Evolutionary conservation across 371 early-diverging fungal species (phyloP).

Genomic region (Mortierella sp.): DNA sequence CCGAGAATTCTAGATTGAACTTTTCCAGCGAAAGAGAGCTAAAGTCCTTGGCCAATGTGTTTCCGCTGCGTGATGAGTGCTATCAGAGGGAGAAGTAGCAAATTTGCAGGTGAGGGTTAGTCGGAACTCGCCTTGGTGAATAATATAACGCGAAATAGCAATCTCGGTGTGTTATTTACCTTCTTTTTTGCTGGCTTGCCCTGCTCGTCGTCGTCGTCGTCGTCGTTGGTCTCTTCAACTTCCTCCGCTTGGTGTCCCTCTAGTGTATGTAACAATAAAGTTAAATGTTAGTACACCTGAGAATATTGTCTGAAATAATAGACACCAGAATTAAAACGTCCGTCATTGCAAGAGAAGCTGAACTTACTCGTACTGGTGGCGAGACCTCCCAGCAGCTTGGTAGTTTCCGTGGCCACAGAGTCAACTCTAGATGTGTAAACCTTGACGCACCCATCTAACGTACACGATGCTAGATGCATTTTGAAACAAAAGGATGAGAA

Average conservation of each 20-base stretch:
- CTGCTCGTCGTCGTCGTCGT: slow-evolving; percentile 61
- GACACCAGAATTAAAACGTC: not conserved
- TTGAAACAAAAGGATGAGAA: not conserved
- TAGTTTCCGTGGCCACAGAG: slow-evolving; percentile 97
- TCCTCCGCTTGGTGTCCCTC: slow-evolving; percentile 35
- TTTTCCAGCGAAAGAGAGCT: slow-evolving; percentile 84
- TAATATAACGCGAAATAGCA: not conserved
- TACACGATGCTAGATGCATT: slow-evolving; percentile 87
- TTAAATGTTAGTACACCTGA: not conserved
- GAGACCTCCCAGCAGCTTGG: slow-evolving; percentile 91
- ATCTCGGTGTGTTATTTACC: slow-evolving; percentile 17
- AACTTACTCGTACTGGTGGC: slow-evolving; percentile 75
- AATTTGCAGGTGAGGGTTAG: not conserved
- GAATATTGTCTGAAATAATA: not conserved
- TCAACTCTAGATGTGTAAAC: slow-evolving; percentile 99
- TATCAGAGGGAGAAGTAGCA: slow-evolving; percentile 22
- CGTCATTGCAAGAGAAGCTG: not conserved
- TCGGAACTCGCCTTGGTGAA: not conserved
- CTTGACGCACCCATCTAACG: slow-evolving; percentile 99
- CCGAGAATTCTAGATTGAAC: slow-evolving; percentile 92
- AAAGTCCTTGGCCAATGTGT: slow-evolving; percentile 88
- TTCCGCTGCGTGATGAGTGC: slow-evolving; percentile 62
- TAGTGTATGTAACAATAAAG: slow-evolving; percentile 7
- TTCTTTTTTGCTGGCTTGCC: slow-evolving; percentile 61
- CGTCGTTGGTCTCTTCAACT: slow-evolving; percentile 64